A percentile compares a stretch with the other conserved stretches of the same genome.
Evolutionary conservation across 1,139 yeast genomes (phyloP).

Genomic region (Hansenula anomala): DNA sequence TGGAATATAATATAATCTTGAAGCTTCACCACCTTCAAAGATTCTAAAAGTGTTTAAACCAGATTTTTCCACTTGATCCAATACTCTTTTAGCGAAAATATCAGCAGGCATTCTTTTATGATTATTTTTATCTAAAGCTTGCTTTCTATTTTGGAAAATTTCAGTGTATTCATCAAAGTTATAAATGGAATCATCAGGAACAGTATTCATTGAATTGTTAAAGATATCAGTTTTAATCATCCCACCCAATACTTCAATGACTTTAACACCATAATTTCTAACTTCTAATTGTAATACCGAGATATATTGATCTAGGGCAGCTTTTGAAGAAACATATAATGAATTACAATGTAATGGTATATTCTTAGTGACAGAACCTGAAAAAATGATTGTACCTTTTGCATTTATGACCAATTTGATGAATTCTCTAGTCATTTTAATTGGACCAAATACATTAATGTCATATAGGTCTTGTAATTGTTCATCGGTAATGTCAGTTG

Average conservation of each 20-base stretch:
- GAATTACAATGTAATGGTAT: slow-evolving; percentile 60
- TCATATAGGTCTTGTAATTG: slow-evolving; percentile 42
- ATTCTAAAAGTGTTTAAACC: slow-evolving; percentile 14
- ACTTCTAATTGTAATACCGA: slow-evolving; percentile 50
- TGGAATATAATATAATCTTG: slow-evolving; percentile 6
- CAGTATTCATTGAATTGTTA: slow-evolving; percentile 30
- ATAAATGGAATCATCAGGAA: slow-evolving; percentile 45
- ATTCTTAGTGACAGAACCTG: slow-evolving; percentile 58
- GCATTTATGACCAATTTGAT: slow-evolving; percentile 47
- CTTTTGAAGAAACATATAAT: slow-evolving; percentile 54
- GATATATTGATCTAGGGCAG: slow-evolving; percentile 61
- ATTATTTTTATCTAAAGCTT: slow-evolving; percentile 42
- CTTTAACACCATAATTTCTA: slow-evolving; percentile 59
- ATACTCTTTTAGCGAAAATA: slow-evolving; percentile 17
- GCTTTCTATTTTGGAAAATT: slow-evolving; percentile 38
- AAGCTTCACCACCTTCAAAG: slow-evolving; percentile 18
- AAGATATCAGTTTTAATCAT: slow-evolving; percentile 51
- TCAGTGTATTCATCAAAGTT: slow-evolving; percentile 35
- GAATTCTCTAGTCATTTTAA: slow-evolving; percentile 51
- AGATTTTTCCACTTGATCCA: slow-evolving; percentile 18
- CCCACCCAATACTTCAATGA: slow-evolving; percentile 56
- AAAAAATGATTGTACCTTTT: slow-evolving; percentile 59
- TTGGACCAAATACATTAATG: slow-evolving; percentile 59
- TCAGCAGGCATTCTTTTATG: slow-evolving; percentile 29
- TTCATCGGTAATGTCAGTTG: slow-evolving; percentile 49